These are phyloP conservation scores for Artemisia annua DNA, from an alignment of 129 eudicot species.

Conservation along the genomic window DNA sequence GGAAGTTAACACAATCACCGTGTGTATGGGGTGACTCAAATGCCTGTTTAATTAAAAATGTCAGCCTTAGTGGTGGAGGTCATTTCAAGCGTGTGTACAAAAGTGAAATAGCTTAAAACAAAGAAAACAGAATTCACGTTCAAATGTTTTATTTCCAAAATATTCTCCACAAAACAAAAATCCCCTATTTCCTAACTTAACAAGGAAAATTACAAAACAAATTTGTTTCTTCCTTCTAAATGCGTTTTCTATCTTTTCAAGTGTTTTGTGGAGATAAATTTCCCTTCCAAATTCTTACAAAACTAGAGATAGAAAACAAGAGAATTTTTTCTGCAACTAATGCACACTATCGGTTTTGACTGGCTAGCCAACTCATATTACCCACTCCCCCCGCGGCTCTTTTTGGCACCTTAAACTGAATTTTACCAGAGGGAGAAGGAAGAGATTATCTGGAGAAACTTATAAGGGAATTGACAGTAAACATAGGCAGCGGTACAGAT, in stretches of 20 bases:
- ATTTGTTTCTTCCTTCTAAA: no score
- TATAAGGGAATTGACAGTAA: neutral
- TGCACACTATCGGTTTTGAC: neutral
- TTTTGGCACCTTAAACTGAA: neutral
- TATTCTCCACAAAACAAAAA: no score
- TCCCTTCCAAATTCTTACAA: no score
- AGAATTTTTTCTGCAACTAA: no score
- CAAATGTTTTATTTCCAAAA: no score
- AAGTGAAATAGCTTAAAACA: neutral
- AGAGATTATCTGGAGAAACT: neutral
- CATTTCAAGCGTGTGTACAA: no score
- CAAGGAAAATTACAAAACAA: no score
- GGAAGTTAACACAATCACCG: conserved; percentile 65
- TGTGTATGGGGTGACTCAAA: conserved; percentile 96
- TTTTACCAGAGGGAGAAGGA: neutral
- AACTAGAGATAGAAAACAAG: no score
- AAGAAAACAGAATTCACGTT: no score
- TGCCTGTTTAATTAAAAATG: conserved; percentile 52
- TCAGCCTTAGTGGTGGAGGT: conserved; percentile 9
- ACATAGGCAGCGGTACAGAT: neutral
- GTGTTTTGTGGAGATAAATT: no score
- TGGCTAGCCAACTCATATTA: neutral
- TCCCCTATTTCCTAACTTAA: no score
- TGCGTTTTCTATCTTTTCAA: no score
- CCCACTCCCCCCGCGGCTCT: neutral